Percentiles rank a stretch among this genome's conserved stretches.
phyloP scores from a whole-genome alignment of 148 eudicot species.

The Rhododendron mucronatum region DNA sequence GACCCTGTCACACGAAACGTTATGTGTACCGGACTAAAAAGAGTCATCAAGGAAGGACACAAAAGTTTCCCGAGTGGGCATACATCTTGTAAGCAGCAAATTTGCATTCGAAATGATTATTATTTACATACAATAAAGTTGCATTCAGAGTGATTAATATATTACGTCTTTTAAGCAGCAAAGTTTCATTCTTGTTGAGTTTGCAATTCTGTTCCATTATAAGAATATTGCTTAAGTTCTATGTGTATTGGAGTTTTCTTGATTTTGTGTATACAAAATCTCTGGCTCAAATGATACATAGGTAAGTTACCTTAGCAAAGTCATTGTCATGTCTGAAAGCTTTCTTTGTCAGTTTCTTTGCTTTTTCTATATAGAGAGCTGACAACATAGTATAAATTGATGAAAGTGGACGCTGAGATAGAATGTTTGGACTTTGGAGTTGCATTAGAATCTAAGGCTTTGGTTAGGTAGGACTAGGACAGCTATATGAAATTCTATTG shows the following conservation, averaged over 20 bases:
- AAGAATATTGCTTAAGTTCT: neutral
- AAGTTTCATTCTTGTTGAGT: neutral
- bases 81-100: slow-evolving; percentile 65
- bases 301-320: neutral
- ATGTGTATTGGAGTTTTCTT: neutral
- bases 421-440: neutral
- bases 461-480: neutral
- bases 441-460: neutral
- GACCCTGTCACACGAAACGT: slow-evolving; percentile 39
- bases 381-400: neutral
- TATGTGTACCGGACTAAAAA: slow-evolving; percentile 54
- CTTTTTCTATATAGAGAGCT: neutral
- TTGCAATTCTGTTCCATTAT: neutral
- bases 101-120: neutral
- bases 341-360: neutral
- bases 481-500: neutral
- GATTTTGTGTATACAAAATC: neutral
- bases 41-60: slow-evolving; percentile 80
- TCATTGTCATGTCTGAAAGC: neutral
- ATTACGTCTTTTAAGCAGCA: slow-evolving; percentile 59
- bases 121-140: neutral
- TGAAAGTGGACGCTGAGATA: neutral
- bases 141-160: neutral
- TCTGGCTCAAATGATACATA: neutral
- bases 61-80: slow-evolving; percentile 99